phyloP scores from a whole-genome alignment of 1,139 yeast genomes.

The Diutina siamensis region DNA sequence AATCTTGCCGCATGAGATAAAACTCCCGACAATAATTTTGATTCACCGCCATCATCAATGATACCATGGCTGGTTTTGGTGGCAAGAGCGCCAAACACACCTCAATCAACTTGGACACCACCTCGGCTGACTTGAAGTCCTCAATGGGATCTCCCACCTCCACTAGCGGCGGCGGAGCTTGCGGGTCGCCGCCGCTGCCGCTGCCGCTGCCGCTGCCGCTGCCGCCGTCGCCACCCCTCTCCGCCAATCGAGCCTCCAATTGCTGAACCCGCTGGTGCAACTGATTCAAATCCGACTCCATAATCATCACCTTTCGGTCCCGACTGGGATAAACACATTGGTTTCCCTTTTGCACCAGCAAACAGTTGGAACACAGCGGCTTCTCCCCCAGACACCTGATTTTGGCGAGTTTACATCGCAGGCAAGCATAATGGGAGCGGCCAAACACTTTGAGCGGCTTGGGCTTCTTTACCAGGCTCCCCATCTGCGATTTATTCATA shows the following conservation, averaged over 20 bases:
- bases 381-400: slow-evolving; percentile 33
- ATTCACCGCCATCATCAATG: slow-evolving; percentile 20
- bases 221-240: neutral
- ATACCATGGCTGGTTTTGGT: slow-evolving; percentile 17
- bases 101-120: slow-evolving; percentile 10
- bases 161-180: too few relatives aligned
- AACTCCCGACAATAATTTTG: slow-evolving; percentile 28
- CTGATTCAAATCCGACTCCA: slow-evolving; percentile 37
- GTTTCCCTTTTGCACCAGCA: slow-evolving; percentile 19
- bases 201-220: too few relatives aligned
- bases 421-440: slow-evolving; percentile 30
- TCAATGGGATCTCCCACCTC: neutral
- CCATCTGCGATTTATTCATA: neutral
- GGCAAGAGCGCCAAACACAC: slow-evolving; percentile 19
- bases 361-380: slow-evolving; percentile 31
- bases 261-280: slow-evolving; percentile 29
- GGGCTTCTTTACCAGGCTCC: slow-evolving; percentile 12
- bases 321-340: slow-evolving; percentile 37
- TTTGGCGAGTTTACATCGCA: slow-evolving; percentile 27
- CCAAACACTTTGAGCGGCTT: slow-evolving; percentile 32
- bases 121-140: neutral
- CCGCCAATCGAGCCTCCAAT: slow-evolving; percentile 16
- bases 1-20: slow-evolving; percentile 25
- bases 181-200: too few relatives aligned
- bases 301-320: slow-evolving; percentile 39